These are phyloP conservation scores for Rhynchosporium graminicola DNA, from an alignment of 2,329 filamentous ascomycete genomes.

Conservation along the genomic window DNA sequence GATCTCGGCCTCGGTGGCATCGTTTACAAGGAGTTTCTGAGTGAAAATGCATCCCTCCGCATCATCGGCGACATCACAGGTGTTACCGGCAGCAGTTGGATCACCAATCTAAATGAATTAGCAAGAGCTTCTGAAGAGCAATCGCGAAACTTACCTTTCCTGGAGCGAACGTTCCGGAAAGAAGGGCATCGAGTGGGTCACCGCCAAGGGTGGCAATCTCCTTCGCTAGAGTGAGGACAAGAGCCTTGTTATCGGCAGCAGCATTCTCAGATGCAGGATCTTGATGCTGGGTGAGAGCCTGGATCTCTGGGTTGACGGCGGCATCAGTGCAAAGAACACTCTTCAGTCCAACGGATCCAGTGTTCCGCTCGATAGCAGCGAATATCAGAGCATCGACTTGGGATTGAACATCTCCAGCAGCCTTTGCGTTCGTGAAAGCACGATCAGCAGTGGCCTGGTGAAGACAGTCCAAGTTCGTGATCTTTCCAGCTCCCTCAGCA, in stretches of 20 bases:
- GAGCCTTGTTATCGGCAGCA: constrained; percentile 58
- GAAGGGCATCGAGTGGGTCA: constrained; percentile 60
- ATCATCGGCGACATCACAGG: constrained; percentile 52
- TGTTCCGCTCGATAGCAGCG: constrained; percentile 61
- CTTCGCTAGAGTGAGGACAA: constrained; percentile 58
- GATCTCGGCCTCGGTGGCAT: constrained; percentile 55
- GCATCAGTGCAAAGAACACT: constrained; percentile 58
- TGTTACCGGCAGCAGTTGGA: constrained; percentile 50
- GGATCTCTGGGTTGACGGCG: constrained; percentile 66
- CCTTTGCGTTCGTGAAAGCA: constrained; percentile 63
- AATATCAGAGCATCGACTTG: constrained; percentile 56
- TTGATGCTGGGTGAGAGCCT: constrained; percentile 64
- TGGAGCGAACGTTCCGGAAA: constrained; percentile 62
- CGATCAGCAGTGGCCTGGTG: constrained; percentile 60
- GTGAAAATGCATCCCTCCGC: constrained; percentile 56
- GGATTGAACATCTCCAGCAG: constrained; percentile 52
- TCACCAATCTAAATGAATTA: constrained; percentile 40
- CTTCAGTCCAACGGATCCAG: constrained; percentile 55
- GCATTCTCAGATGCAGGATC: constrained; percentile 63
- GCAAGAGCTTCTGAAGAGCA: constrained; percentile 11
- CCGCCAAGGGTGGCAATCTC: constrained; percentile 63
- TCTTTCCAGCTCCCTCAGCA: constrained; percentile 48
- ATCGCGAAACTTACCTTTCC: constrained; percentile 50
- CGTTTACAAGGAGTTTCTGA: constrained; percentile 53
- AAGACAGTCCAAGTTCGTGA: constrained; percentile 57